Evolutionary conservation across 1,139 yeast species (phyloP).

Genomic region (Yamadazyma atmosphaerica): DNA sequence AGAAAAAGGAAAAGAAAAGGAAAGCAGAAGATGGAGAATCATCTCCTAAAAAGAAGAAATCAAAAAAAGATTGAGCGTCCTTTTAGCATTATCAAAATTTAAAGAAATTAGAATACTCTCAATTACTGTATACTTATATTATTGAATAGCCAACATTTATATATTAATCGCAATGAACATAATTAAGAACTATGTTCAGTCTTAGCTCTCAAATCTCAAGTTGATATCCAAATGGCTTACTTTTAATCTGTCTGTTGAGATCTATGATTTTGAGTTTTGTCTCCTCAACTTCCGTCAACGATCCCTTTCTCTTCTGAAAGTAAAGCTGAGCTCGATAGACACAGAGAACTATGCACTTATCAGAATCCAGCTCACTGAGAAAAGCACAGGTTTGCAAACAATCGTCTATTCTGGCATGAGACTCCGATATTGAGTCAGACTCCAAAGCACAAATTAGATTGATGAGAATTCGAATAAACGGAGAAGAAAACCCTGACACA

Average conservation of each 20-base stretch:
- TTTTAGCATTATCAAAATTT: neutral
- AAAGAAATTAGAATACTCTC: too few relatives aligned
- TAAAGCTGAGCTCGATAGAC: neutral
- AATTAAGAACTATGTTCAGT: neutral
- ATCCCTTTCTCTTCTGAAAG: neutral
- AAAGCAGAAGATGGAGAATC: conserved; percentile 62
- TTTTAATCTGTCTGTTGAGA: neutral
- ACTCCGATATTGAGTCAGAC: conserved; percentile 16
- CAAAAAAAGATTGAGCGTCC: conserved; percentile 30
- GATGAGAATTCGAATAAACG: conserved; percentile 4
- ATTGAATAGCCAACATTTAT: neutral
- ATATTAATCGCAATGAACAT: conserved; percentile 1
- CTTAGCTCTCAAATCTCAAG: neutral
- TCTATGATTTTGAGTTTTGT: neutral
- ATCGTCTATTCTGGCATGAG: conserved; percentile 6
- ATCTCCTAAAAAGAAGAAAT: conserved; percentile 45
- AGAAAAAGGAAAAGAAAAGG: conserved; percentile 43
- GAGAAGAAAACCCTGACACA: neutral
- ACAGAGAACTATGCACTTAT: neutral
- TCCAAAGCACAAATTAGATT: conserved; percentile 7
- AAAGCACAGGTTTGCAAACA: conserved; percentile 3
- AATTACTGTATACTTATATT: conserved; percentile 1
- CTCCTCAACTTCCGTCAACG: neutral
- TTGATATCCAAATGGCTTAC: neutral
- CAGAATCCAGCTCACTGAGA: neutral